These are phyloP conservation scores for Stagonosporopsis rhizophila DNA, from an alignment of 2,329 filamentous ascomycete genomes.

Conservation along the genomic window DNA sequence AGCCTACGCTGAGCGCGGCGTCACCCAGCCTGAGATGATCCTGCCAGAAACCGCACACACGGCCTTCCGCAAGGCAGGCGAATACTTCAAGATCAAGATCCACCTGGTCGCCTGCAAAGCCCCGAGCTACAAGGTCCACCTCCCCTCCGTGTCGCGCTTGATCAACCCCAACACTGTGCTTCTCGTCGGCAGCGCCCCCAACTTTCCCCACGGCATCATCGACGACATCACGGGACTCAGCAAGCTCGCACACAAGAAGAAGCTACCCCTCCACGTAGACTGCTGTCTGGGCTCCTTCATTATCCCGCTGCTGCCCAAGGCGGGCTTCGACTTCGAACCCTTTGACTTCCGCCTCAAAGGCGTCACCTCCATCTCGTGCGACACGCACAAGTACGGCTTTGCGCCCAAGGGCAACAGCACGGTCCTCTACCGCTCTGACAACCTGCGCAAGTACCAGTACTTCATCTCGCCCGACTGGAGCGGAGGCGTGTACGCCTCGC, in stretches of 20 bases:
- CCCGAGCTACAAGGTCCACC: constrained; percentile 83
- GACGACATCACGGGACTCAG: constrained; percentile 91
- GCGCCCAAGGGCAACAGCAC: constrained; percentile 97
- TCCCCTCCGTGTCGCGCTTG: constrained; percentile 77
- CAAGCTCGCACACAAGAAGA: constrained; percentile 78
- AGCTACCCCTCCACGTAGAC: constrained; percentile 91
- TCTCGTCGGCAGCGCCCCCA: constrained; percentile 92
- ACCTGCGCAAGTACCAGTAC: constrained; percentile 88
- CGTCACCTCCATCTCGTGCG: constrained; percentile 93
- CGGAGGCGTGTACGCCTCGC: constrained; percentile 94
- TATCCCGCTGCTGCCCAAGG: constrained; percentile 86
- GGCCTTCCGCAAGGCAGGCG: constrained; percentile 91
- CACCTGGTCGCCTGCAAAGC: constrained; percentile 88
- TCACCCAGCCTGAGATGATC: constrained; percentile 97
- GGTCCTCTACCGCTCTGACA: constrained; percentile 82
- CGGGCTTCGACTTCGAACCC: constrained; percentile 86
- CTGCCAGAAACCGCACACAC: constrained; percentile 94
- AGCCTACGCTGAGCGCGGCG: constrained; percentile 81
- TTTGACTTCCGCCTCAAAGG: constrained; percentile 96
- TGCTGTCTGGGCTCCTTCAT: constrained; percentile 97
- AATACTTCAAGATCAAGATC: constrained; percentile 96
- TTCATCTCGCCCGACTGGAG: constrained; percentile 95
- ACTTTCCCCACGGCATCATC: constrained; percentile 98
- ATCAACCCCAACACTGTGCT: constrained; percentile 95
- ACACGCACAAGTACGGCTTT: constrained; percentile 99